Percentiles rank a stretch among this genome's conserved stretches.
Evolutionary conservation across 2,329 filamentous ascomycete genomes (phyloP).

Genomic region (Coniochaeta ligniaria): DNA sequence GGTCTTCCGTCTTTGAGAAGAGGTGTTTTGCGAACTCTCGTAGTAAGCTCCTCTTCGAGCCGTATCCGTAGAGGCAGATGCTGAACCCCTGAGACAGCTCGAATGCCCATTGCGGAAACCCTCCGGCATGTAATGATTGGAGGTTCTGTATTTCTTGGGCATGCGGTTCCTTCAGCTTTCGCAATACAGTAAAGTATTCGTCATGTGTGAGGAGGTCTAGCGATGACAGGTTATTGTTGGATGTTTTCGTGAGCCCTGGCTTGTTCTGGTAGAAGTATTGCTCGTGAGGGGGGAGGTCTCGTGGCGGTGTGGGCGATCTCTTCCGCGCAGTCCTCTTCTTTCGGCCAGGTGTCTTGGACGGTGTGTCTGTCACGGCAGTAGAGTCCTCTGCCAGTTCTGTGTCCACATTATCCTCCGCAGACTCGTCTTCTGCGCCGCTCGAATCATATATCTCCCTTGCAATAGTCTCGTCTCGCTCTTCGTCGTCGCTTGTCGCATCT

Average conservation of each 20-base stretch:
- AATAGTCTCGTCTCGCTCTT: constrained; percentile 56
- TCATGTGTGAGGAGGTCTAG: constrained; percentile 79
- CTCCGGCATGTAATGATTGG: constrained; percentile 66
- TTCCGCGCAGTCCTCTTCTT: constrained; percentile 41
- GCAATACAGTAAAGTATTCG: constrained; percentile 72
- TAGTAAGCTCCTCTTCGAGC: constrained; percentile 74
- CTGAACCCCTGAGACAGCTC: constrained; percentile 84
- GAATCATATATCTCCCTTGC: constrained; percentile 61
- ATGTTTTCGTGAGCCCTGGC: constrained; percentile 73
- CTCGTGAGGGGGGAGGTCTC: constrained; percentile 79
- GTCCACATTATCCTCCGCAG: constrained; percentile 15
- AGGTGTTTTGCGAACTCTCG: constrained; percentile 68
- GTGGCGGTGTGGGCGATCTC: constrained; percentile 71
- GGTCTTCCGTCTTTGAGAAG: constrained; percentile 35
- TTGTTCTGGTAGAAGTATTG: constrained; percentile 92
- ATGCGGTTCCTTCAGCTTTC: constrained; percentile 62
- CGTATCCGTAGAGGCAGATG: constrained; percentile 86
- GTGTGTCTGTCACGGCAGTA: constrained; percentile 24
- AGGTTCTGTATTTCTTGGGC: constrained; percentile 63
- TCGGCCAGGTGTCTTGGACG: constrained; percentile 40
- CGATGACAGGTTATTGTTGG: constrained; percentile 72
- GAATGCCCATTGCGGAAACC: constrained; percentile 88
- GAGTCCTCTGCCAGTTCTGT: constrained; percentile 18
- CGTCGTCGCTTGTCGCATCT: constrained; percentile 61
- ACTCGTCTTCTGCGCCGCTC: constrained; percentile 27